Base-by-base conservation (phyloP, 2,329 filamentous ascomycete genomes). In the Nemania sp. region DNA sequence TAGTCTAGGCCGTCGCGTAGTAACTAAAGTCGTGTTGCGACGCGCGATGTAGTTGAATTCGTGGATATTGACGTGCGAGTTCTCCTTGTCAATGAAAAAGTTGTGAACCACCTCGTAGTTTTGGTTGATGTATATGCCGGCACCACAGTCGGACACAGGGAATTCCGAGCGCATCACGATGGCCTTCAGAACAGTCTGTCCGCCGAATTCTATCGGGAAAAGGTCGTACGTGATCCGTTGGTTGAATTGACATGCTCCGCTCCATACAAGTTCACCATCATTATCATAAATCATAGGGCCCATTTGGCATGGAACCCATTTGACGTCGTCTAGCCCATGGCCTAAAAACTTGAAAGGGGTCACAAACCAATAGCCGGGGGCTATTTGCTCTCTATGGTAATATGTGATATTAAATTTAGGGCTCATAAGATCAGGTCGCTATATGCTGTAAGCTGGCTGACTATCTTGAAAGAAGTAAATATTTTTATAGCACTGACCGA, bases 31-130 rank as follows among this genome's bases (percentile, higher is more conserved):
- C n/a, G 26, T 58, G 61, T 64, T 64, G 5, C 35, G 26, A 43
- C 53, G 52, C 26, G n/a, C 7, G 20, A 64, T 64, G n/a, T 57
- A 64, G 27, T 58, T 57, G 45, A 65, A 59, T 15, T 65, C 54
- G 45, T 65, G 55, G 55, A 65, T 45, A 13, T 59, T 65, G n/a
- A 65, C 62, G 29, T 54, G 62, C 10, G 32, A 59, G 18, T 60
- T 47, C 35, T 65, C 62, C 20, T 54, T 60, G 27, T 65, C 62
- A 29, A 64, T 57, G 27, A 64, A 64, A 20, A 64, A 64, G 29
- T 58, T 57, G 41, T 64, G 61, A 22, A 64, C 53, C 53, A 64
- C 38, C 38, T 64, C 61, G 18, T 64, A 64, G n/a, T 52, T 51
- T 22, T 56, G 38, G 24, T 56, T 27, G 35, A 64, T 64, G 41